Base-by-base conservation (phyloP, 257 asterid genomes). In the Penstemon davidsonii region DNA sequence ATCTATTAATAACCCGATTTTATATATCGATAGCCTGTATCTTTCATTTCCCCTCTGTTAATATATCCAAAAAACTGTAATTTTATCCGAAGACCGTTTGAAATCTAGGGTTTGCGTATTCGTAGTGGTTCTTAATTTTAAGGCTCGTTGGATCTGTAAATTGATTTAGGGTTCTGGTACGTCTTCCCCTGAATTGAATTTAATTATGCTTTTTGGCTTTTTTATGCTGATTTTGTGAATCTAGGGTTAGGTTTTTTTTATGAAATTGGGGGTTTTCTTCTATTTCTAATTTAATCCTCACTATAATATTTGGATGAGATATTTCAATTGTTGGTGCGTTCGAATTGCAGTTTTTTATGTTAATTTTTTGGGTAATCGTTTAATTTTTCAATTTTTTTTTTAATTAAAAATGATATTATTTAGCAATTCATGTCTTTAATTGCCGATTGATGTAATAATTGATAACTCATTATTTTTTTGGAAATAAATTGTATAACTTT, bases 201-300 rank as follows among this genome's bases (percentile, higher is more conserved):
- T 62, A 51, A 0, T 4, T 33, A 61, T 15, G 7, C 37, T 42
- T 54, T 69, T 58, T 65, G 38, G 40, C 12, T 50, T 25, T 13
- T 39, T 51, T 51, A 7, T 50, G 36, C 19, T 13, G 53, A 38
- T 65, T 73, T 78, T 55, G 53, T 38, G 56, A 62, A 69, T 54
- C 72, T 83, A 67, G 86, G 91, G 86, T 81, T 81, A 77, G 83
- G 91, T 80, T 78, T 84, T 78, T 52, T 15, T 19, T 43, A 4
- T 57, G 70, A 50, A 12, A 19, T 73, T 67, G 82, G 71, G 63
- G 59, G 19, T 40, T 15, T 57, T 55, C 9, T 45, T 33, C 43
- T 15, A 49, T n/a, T 36, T 65, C 10, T 68, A 55, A 58, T 69
- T 70, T 46, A 25, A 4, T 66, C 9, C n/a, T 57, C 55, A 5